A percentile compares a stretch with the other conserved stretches of the same genome.
Evolutionary conservation across 805 yeast species (phyloP).

Genomic region (Debaryomyces prosopidis): DNA sequence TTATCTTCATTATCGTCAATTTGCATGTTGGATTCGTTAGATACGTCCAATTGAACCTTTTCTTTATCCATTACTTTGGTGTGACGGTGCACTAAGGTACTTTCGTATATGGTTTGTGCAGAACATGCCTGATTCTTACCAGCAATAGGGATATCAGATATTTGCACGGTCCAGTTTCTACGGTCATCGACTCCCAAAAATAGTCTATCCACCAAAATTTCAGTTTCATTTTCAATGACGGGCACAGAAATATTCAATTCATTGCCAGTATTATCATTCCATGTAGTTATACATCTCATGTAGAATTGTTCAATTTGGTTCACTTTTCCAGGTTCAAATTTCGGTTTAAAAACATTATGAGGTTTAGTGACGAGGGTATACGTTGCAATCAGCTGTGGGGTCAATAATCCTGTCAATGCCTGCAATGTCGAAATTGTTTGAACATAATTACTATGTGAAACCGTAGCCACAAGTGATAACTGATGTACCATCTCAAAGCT

Average conservation of each 20-base stretch:
- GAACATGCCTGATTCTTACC: constrained; percentile 65
- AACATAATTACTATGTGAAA: constrained; percentile 41
- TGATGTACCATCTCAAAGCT: constrained; percentile 52
- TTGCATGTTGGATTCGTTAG: constrained; percentile 4
- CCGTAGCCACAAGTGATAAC: constrained; percentile 46
- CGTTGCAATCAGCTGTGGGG: constrained; percentile 45
- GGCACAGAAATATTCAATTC: constrained; percentile 28
- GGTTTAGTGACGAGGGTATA: constrained; percentile 54
- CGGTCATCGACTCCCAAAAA: constrained; percentile 21
- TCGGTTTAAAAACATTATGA: constrained; percentile 51
- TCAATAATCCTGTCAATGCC: constrained; percentile 51
- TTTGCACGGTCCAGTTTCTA: constrained; percentile 60
- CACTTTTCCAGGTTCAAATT: constrained; percentile 54
- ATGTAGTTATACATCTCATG: constrained; percentile 49
- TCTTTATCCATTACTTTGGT: constrained; percentile 23
- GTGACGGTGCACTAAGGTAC: constrained; percentile 53
- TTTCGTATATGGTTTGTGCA: constrained; percentile 63
- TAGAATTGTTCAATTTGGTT: constrained; percentile 57
- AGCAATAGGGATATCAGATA: constrained; percentile 74
- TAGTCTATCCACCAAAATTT: constrained; percentile 28
- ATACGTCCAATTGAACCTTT: constrained; percentile 3
- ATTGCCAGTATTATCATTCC: constrained; percentile 35
- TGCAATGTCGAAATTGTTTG: constrained; percentile 49
- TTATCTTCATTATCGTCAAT: constrained; percentile 1
- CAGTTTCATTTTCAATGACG: constrained; percentile 16